Percentiles rank a stretch among this genome's conserved stretches.
Conservation (phyloP, 768 basidiomycete genomes). For the Leucogyrophana mollusca region DNA sequence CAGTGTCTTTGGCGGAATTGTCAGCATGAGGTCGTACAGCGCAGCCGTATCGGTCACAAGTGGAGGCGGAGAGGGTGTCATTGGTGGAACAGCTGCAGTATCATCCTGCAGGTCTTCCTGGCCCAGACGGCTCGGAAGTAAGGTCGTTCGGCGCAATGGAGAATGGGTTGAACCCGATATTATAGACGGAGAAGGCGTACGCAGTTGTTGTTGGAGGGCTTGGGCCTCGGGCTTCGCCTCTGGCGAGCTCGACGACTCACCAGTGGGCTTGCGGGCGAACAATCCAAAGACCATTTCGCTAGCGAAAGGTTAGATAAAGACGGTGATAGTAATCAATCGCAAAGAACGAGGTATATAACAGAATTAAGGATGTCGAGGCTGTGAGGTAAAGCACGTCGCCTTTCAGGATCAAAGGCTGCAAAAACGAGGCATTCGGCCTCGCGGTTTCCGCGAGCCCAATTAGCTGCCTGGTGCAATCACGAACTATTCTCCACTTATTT, state of each 20-base stretch:
- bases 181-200: slow-evolving; percentile 55
- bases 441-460: too few species aligned
- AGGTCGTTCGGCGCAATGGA: slow-evolving; percentile 21
- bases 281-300: slow-evolving; percentile 40
- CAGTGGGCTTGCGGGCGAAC: slow-evolving; percentile 34
- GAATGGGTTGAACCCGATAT: slow-evolving; percentile 27
- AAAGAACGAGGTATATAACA: too few species aligned
- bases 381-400: too few species aligned
- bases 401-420: too few species aligned
- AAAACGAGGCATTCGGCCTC: too few species aligned
- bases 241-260: slow-evolving; percentile 7
- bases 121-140: slow-evolving; percentile 17
- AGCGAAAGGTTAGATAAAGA: too few species aligned
- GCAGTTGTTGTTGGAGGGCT: slow-evolving; percentile 39
- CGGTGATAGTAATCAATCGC: too few species aligned
- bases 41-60: slow-evolving; percentile 35
- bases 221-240: slow-evolving; percentile 5
- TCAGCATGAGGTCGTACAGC: slow-evolving; percentile 50
- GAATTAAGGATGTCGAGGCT: too few species aligned
- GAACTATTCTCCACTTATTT: too few species aligned
- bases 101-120: slow-evolving; percentile 4
- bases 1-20: slow-evolving; percentile 65
- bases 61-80: slow-evolving; percentile 32
- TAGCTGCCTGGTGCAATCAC: too few species aligned
- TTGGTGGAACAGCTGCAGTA: slow-evolving; percentile 22